Evolutionary conservation across 2,329 filamentous ascomycete genomes (phyloP), one percentile per base, ranked within the genome.

Genomic region (Arthrinium puccinioides): DNA sequence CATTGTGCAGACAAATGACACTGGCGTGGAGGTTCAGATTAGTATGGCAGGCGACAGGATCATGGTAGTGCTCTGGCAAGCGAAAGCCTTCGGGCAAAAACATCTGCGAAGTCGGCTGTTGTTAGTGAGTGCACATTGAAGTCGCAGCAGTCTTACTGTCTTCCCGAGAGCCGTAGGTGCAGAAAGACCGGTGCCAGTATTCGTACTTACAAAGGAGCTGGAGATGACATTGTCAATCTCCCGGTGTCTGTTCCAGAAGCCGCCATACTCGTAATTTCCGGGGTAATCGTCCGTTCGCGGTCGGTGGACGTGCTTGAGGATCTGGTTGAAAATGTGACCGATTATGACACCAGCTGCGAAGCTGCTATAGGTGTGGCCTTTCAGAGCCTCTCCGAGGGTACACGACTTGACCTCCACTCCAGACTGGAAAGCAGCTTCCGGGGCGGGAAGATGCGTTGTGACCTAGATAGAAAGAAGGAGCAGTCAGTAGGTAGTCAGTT

Each of bases 21-120:
- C 86, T 83, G 1, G 88, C 87, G 52, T 96, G 89, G 3, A 96
- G 75, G 52, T 86, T 88, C 68, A 96, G 82, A 46, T 95, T 95
- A 35, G 82, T 70, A 54, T 94, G 89, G 0, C 94, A 73, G 16
- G 33, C 33, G 2, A 24, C 26, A n/a, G n/a, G 33, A 15, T 36
- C 33, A 15, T n/a, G 24, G 18, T 21, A 28, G 33, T 36, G 18
- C 8, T 36, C 33, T 2, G 33, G 33, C 5, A 36, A 24, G 23
- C 33, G 33, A 24, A 36, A 36, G 6, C 24, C n/a, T 18, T 28
- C 33, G 18, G 33, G 33, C 4, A 36, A 24, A 11, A 36, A 36
- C 33, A 36, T 36, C n/a, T n/a, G n/a, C n/a, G n/a, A n/a, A n/a
- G n/a, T n/a, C n/a, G n/a, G n/a, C n/a, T n/a, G n/a, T n/a, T n/a